Conservation (phyloP, 257 asterid species). For the Mitragyna speciosa region DNA sequence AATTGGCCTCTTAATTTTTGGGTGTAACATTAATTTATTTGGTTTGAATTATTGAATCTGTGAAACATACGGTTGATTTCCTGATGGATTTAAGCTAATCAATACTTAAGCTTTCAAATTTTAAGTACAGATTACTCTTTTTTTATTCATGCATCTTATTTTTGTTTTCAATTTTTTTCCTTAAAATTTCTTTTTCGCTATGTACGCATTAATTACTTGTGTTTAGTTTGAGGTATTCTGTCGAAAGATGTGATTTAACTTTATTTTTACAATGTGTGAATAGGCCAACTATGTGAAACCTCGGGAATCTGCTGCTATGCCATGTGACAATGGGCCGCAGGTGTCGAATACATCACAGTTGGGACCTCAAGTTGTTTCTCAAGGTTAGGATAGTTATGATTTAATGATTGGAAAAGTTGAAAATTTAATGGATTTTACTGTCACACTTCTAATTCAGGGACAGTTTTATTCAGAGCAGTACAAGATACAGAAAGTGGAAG, state of each 20-base stretch:
- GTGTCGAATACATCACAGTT: constrained; percentile 38
- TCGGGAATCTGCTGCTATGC: constrained; percentile 36
- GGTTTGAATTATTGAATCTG: no score
- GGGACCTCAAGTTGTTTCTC: constrained; percentile 32
- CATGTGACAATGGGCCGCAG: constrained; percentile 47
- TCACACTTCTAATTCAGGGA: not conserved
- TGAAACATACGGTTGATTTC: no score
- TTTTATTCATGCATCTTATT: no score
- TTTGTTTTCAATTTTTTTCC: no score
- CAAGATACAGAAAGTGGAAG: not conserved
- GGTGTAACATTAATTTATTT: not conserved
- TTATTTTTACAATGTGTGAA: not conserved
- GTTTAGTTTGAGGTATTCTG: not conserved
- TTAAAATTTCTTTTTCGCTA: no score
- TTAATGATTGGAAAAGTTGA: not conserved
- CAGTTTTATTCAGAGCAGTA: not conserved
- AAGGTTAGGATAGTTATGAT: constrained; percentile 31
- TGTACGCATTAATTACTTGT: not conserved
- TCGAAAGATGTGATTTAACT: not conserved
- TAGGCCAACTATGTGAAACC: constrained; percentile 57
- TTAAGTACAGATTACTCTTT: no score
- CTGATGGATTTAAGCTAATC: no score
- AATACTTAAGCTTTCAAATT: no score
- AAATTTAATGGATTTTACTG: not conserved
- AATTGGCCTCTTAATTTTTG: not conserved